These are phyloP conservation scores for Globisporangium solare DNA, from an alignment of 352 stramenopile genomes.

Conservation along the genomic window DNA sequence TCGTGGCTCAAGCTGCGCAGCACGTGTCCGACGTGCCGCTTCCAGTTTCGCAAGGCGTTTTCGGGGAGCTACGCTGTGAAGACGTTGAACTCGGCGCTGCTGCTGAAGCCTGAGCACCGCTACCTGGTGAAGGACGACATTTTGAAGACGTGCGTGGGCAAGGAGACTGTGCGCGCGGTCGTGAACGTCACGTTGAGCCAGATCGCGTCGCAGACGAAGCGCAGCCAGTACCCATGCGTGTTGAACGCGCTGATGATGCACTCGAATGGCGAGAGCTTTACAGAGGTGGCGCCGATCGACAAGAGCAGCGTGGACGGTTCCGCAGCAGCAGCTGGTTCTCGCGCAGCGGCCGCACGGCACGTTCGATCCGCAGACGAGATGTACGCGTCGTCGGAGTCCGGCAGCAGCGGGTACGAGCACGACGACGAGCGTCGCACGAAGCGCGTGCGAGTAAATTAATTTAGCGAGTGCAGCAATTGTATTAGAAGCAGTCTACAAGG, in stretches of 20 bases:
- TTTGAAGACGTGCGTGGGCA: constrained; percentile 45
- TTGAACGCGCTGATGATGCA: constrained; percentile 82
- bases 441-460: constrained; percentile 16
- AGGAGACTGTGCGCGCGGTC: constrained; percentile 60
- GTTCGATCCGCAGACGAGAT: constrained; percentile 7
- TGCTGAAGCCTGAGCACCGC: constrained; percentile 63
- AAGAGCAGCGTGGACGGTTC: constrained; percentile 22
- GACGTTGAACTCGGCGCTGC: constrained; percentile 73
- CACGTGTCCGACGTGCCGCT: constrained; percentile 93
- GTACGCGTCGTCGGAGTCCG: not conserved
- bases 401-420: constrained; percentile 4
- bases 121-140: constrained; percentile 49
- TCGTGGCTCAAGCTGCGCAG: constrained; percentile 91
- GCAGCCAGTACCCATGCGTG: constrained; percentile 71
- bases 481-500: not conserved
- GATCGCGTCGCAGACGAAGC: constrained; percentile 46
- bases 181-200: constrained; percentile 80
- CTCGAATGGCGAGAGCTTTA: constrained; percentile 63
- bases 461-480: not conserved
- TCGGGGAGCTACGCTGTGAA: constrained; percentile 73
- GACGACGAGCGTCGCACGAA: constrained; percentile 9
- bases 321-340: not conserved
- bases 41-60: constrained; percentile 87
- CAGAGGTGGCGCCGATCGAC: constrained; percentile 30
- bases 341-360: constrained; percentile 1